Evolutionary conservation across 345 rosid species (phyloP), one percentile per base, ranked within the genome.

Genomic region (Garcia nutans): DNA sequence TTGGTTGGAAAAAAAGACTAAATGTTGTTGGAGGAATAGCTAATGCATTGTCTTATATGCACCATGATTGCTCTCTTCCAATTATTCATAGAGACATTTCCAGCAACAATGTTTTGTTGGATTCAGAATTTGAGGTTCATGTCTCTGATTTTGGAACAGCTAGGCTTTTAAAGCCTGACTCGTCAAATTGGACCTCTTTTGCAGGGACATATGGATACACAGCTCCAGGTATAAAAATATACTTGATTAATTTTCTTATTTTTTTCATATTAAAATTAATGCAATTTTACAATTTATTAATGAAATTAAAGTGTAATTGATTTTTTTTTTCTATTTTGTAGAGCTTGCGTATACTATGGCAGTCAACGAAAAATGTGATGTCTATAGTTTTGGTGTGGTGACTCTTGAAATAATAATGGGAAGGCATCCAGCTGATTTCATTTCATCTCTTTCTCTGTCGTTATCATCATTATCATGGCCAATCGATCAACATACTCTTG

Each of bases 341-440:
- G 68, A 62, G 45, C 67, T 72, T n/a, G 75, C 75, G 5, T 59
- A 58, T 64, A 59, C 31, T 10, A 72, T 72, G 75, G 3, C 22
- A 4, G 75, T 72, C 24, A 62, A 72, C 60, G 58, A 72, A 44
- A 72, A 45, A 22, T 72, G 69, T 8, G 76, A 73, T 31, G 76
- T 73, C 4, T 73, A 62, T 41, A 73, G 76, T 11, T 73, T 62
- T 50, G 76, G 76, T 9, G 69, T 73, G 49, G 24, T 73, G 49
- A 49, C 76, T 0, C 47, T 73, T 1, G 76, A 73, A 63, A 63
- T 49, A 31, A 17, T 73, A 28, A 19, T 63, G 76, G 76, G 69
- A 73, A 73, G 59, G 28, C 76, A 73, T 73, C 76, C 68, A 1
- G 59, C 28, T 12, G 76, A 73, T 60, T 20, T 73, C 55, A 15